A percentile compares a stretch with the other conserved stretches of the same genome.
phyloP scores from a whole-genome alignment of 2,329 filamentous ascomycete species.

The Sarocladium strictum region DNA sequence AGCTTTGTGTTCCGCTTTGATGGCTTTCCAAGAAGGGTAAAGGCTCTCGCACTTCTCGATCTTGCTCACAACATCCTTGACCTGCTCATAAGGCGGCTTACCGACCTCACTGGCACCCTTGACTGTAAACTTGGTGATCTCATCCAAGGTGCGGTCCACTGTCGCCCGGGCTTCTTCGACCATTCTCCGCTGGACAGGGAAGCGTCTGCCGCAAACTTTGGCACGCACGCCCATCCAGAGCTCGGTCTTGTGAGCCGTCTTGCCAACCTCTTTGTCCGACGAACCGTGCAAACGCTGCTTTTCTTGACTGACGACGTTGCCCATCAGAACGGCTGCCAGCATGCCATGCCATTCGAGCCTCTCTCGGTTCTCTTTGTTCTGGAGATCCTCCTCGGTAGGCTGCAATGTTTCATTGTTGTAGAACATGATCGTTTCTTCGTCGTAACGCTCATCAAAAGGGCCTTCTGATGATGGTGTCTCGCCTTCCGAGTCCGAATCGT shows the following conservation, averaged over 20 bases:
- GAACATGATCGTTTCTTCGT: conserved; percentile 89
- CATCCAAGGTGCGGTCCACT: conserved; percentile 72
- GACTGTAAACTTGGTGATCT: conserved; percentile 88
- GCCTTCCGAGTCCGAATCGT: conserved; percentile 84
- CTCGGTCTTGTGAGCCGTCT: conserved; percentile 66
- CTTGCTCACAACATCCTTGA: conserved; percentile 81
- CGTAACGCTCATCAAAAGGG: conserved; percentile 75
- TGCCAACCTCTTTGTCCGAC: conserved; percentile 49
- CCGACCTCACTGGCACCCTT: conserved; percentile 89
- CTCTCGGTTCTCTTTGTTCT: conserved; percentile 82
- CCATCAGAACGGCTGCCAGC: conserved; percentile 90
- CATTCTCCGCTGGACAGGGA: conserved; percentile 79
- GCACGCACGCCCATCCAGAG: conserved; percentile 87
- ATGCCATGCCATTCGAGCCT: conserved; percentile 97
- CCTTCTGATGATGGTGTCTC: conserved; percentile 83
- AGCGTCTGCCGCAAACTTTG: conserved; percentile 73
- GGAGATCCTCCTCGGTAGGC: conserved; percentile 82
- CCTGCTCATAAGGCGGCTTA: conserved; percentile 81
- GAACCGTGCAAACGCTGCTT: conserved; percentile 91
- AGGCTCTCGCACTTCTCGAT: conserved; percentile 84
- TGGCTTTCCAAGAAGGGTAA: conserved; percentile 72
- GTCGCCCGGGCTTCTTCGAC: conserved; percentile 76
- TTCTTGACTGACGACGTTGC: conserved; percentile 95
- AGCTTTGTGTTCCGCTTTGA: conserved; percentile 69
- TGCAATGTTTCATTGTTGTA: conserved; percentile 86